Evolutionary conservation across 768 basidiomycete genomes (phyloP), one percentile per base, ranked within the genome.

Genomic region (Lactarius vividus): DNA sequence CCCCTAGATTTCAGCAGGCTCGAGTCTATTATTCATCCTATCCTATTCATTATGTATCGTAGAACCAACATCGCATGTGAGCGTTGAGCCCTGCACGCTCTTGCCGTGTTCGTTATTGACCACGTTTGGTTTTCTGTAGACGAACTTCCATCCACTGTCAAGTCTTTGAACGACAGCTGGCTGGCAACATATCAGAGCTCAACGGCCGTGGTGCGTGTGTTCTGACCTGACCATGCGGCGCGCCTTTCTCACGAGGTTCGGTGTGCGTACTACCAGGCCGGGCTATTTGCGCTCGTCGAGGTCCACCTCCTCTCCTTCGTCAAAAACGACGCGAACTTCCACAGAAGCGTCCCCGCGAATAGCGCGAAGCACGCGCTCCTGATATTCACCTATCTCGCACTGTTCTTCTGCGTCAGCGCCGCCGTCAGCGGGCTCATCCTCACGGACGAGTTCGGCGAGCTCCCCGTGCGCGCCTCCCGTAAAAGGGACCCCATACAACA

Each of bases 131-230:
- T 23, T n/a, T 61, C 15, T 39, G 23, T 8, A 69, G 67, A 69
- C 57, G 67, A 69, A 26, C 67, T 69, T 29, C 67, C 67, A 4
- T 59, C 67, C 49, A 69, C 67, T 3, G 57, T 69, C 40, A 69
- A 69, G 31, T 66, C 67, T 10, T 35, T 69, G 42, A 69, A 69
- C 28, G 67, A 67, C 18, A 52, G 67, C 35, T 69, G 67, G 67
- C 35, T 69, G 33, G 35, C 65, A 35, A 69, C 65, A 7, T 69
- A 66, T 53, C 67, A 69, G 35, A 62, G 65, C 57, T 62, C 68
- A 31, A 59, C 62, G 3, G 33, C 61, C 18, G 39, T 69, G 39
- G 65, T 69, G 18, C 59, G 68, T 31, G 33, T 18, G 16, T 20
- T 46, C 33, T 11, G n/a, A n/a, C 18, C 26, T 42, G 53, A 4